phyloP scores from a whole-genome alignment of 495 filamentous ascomycete species.

The Mycothermus thermophilus region DNA sequence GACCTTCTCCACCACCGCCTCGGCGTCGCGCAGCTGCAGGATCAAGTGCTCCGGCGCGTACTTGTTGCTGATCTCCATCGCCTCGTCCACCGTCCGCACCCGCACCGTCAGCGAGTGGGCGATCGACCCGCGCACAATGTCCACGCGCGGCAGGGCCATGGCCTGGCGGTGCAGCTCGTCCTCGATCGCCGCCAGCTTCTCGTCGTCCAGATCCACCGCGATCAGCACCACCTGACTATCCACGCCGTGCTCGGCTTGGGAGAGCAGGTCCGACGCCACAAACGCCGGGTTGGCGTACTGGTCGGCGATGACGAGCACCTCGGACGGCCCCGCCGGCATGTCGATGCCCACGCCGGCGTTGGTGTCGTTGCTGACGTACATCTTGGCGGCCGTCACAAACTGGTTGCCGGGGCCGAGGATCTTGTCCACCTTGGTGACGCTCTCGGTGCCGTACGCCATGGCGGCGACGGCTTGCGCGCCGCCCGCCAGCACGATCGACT shows the following conservation, averaged over 20 bases:
- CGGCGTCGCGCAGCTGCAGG: conserved; percentile 66
- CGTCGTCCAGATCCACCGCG: conserved; percentile 61
- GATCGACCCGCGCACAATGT: conserved; percentile 87
- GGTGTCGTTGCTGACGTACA: conserved; percentile 92
- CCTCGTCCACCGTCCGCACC: conserved; percentile 67
- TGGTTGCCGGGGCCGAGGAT: conserved; percentile 96
- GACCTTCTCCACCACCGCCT: conserved; percentile 59
- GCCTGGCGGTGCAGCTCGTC: conserved; percentile 83
- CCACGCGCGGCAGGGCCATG: conserved; percentile 72
- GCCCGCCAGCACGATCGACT: conserved; percentile 87
- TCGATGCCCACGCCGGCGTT: conserved; percentile 90
- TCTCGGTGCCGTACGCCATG: conserved; percentile 73
- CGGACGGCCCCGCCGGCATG: conserved; percentile 95
- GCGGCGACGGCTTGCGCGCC: conserved; percentile 92
- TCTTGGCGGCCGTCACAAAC: conserved; percentile 97
- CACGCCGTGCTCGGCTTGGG: conserved; percentile 90
- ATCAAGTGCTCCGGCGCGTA: conserved; percentile 99
- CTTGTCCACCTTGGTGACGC: conserved; percentile 92
- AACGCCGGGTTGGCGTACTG: conserved; percentile 80
- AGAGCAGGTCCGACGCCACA: conserved; percentile 85
- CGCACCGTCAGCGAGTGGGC: conserved; percentile 78
- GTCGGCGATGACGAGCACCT: conserved; percentile 95
- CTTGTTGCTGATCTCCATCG: conserved; percentile 74
- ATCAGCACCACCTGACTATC: conserved; percentile 94
- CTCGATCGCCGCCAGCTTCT: conserved; percentile 65